These are phyloP conservation scores for Gynostemma pentaphyllum DNA, from an alignment of 306 rosid genomes.

Conservation along the genomic window DNA sequence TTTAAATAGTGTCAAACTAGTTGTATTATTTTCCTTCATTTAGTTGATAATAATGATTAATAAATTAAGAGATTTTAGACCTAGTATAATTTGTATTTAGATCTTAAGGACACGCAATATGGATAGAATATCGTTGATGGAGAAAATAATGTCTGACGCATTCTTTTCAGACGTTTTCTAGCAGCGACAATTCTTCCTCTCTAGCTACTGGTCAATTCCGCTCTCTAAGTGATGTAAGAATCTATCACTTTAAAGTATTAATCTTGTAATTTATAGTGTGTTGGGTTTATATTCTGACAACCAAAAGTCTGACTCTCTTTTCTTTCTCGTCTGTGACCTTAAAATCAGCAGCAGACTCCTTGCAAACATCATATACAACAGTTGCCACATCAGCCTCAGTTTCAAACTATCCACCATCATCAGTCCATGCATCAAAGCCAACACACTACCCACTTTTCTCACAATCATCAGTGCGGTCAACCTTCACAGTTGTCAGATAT, in stretches of 20 bases:
- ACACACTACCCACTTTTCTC: constrained; percentile 57
- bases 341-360: constrained; percentile 56
- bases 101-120: not conserved
- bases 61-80: not conserved
- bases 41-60: not conserved
- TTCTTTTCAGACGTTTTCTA: constrained; percentile 57
- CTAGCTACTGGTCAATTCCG: constrained; percentile 56
- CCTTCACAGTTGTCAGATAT: constrained; percentile 69
- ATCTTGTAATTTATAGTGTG: not conserved
- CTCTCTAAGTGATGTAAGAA: constrained; percentile 44
- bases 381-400: constrained; percentile 68
- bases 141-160: constrained; percentile 1
- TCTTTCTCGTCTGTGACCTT: constrained; percentile 29
- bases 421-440: constrained; percentile 69
- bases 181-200: constrained; percentile 52
- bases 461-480: constrained; percentile 60
- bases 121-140: no score
- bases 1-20: not conserved
- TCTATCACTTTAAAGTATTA: no score
- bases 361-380: constrained; percentile 65
- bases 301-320: not conserved
- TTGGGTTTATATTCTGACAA: not conserved
- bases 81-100: not conserved
- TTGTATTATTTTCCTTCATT: not conserved
- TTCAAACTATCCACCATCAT: constrained; percentile 64